Evolutionary conservation across 1,284 basidiomycete species (phyloP), one percentile per base, ranked within the genome.

Genomic region (Austroboletus novae-zelandiae): DNA sequence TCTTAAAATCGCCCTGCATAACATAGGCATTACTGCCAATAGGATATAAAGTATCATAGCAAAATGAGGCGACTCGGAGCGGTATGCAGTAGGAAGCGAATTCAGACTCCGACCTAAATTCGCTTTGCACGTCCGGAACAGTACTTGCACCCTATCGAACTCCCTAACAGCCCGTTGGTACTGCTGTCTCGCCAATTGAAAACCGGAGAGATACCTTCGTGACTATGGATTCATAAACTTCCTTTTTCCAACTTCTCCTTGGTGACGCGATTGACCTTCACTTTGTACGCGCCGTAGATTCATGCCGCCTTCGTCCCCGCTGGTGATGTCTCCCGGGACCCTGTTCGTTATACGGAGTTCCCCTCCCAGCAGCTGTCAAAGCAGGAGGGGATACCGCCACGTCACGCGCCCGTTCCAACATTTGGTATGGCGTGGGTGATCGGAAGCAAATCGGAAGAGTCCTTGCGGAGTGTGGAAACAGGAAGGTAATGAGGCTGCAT

Each of bases 281-380:
- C 39, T 37, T 40, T 34, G 52, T n/a, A 32, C 15, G 15, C 48
- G 52, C 25, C 46, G 18, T 3, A 48, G 4, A 43, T 51, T 61
- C 31, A 45, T 42, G 17, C 52, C 57, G 13, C 72, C 69, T 32
- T 74, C 73, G 48, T 72, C 72, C 8, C 72, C 66, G n/a, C 69
- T 71, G 3, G 65, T 66, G 40, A 73, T 51, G 43, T 77, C 75
- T 9, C 74, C 75, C 2, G 74, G 73, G 15, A 69, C 61, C 45
- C 72, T 65, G 58, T 77, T 76, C 25, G 71, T 60, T 39, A 77
- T 68, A 46, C 66, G 67, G 14, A 77, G 65, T 15, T 54, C 59
- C 10, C 74, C 25, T 39, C 5, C 43, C 40, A 30, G 32, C 30
- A 7, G 29, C 56, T 5, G 23, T 27, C 6, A 6, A 40, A 15